Percentiles rank a stretch among this genome's conserved stretches.
Evolutionary conservation across 306 rosid species (phyloP).

Genomic region (Urtica urens): DNA sequence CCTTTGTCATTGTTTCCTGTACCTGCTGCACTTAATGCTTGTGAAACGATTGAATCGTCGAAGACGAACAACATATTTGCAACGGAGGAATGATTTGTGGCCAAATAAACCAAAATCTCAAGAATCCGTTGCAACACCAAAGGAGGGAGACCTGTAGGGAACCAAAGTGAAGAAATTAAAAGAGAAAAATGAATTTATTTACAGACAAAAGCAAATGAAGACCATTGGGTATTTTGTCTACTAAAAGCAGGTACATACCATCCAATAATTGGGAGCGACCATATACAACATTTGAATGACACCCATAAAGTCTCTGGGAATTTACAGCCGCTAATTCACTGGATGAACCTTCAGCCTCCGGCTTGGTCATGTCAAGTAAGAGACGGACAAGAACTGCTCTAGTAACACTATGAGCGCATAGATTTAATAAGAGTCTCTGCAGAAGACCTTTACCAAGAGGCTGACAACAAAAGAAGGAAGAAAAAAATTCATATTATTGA

Average conservation of each 20-base stretch:
- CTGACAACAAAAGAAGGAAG: slow-evolving; percentile 29
- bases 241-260: slow-evolving; percentile 49
- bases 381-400: slow-evolving; percentile 61
- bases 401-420: slow-evolving; percentile 82
- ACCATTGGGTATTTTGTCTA: neutral
- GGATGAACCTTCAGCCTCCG: slow-evolving; percentile 63
- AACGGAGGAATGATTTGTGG: slow-evolving; percentile 78
- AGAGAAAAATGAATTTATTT: slow-evolving; percentile 9
- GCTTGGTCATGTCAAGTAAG: slow-evolving; percentile 74
- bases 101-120: slow-evolving; percentile 78
- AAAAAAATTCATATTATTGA: slow-evolving; percentile 12
- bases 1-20: slow-evolving; percentile 59
- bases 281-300: slow-evolving; percentile 84
- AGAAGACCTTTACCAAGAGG: slow-evolving; percentile 98
- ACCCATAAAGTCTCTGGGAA: slow-evolving; percentile 91
- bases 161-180: slow-evolving; percentile 10
- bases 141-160: slow-evolving; percentile 83
- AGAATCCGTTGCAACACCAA: slow-evolving; percentile 79
- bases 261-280: slow-evolving; percentile 87
- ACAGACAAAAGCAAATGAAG: neutral
- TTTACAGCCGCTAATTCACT: slow-evolving; percentile 42
- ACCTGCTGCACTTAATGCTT: slow-evolving; percentile 29
- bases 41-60: slow-evolving; percentile 44
- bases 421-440: slow-evolving; percentile 86
- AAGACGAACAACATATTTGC: slow-evolving; percentile 76